These are phyloP conservation scores for Blumeria graminis DNA, from an alignment of 2,329 filamentous ascomycete genomes.

Conservation along the genomic window DNA sequence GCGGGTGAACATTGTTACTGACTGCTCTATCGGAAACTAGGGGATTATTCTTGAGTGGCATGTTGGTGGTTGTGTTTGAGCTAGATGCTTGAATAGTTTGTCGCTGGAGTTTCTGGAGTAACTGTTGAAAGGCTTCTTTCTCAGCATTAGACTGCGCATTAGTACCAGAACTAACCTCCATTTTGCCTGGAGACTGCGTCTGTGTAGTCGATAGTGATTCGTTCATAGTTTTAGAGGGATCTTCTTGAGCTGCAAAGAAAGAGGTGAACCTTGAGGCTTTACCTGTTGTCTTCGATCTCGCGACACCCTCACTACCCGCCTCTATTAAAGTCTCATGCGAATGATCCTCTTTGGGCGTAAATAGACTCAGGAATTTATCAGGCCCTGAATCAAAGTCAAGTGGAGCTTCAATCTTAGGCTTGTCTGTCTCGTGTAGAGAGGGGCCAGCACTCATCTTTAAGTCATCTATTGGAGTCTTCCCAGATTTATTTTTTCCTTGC, in stretches of 20 bases:
- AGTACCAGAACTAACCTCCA: conserved; percentile 6
- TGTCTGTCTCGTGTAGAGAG: conserved; percentile 18
- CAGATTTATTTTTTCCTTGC: conserved; percentile 17
- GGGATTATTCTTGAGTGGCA: conserved; percentile 12
- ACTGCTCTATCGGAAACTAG: conserved; percentile 21
- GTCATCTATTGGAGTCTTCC: conserved; percentile 16
- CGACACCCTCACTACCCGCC: conserved; percentile 21
- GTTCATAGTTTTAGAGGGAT: conserved; percentile 23
- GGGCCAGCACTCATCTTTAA: conserved; percentile 16
- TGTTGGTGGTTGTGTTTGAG: conserved; percentile 20
- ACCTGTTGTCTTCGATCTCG: conserved; percentile 27
- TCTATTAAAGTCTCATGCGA: conserved; percentile 17
- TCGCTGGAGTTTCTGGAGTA: conserved; percentile 57
- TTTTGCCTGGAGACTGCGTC: conserved; percentile 8
- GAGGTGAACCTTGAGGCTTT: conserved; percentile 74
- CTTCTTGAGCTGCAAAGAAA: conserved; percentile 39
- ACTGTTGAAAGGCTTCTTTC: conserved; percentile 62
- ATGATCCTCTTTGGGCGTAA: conserved; percentile 22
- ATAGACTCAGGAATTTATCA: conserved; percentile 54
- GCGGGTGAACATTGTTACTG: conserved; percentile 22
- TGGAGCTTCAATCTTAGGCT: conserved; percentile 29
- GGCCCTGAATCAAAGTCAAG: conserved; percentile 37
- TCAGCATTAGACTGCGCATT: conserved; percentile 21
- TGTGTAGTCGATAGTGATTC: conserved; percentile 23
- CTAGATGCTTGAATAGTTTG: conserved; percentile 18